Base-by-base conservation (phyloP, 495 filamentous ascomycete species). In the Immersiella caudata region DNA sequence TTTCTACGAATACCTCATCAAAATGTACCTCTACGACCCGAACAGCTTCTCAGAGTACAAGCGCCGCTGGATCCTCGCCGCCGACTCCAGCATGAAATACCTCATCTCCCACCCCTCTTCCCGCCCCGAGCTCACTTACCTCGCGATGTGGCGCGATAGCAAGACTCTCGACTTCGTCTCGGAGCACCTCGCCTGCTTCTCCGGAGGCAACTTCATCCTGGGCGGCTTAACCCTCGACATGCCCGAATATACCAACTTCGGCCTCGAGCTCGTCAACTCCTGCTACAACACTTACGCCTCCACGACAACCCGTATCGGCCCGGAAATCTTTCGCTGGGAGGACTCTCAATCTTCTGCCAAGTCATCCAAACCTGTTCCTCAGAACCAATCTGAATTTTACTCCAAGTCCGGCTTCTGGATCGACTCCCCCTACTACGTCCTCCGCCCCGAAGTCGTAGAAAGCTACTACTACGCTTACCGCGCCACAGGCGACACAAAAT, bases 1-100 rank as follows among this genome's bases (percentile, higher is more conserved):
- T 25, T 95, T 89, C 80, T 97, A 96, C 77, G 93, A 97, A 79
- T 97, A 97, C 70, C 84, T 96, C 25, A 90, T 97, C 75, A 97
- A 97, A 83, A 94, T 95, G 91, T 96, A 89, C 71, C 78, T 96
- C 68, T 96, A 96, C 74, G 89, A 93, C 73, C 83, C 89, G 12
- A 63, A 76, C 36, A 85, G 87, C 9, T 96, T 90, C 69, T 78
- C 62, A 11, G 35, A 73, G 1, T 93, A 93, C 79, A 84, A 81
- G 65, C 88, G 93, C 68, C 85, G 89, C 65, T 97, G 93, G 93
- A 81, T 92, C 24, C 74, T 80, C 3, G 93, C 93, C 6, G 91
- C 89, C 22, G 89, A 96, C 67, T 93, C 90, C 2, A 88, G 88
- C 24, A 92, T 95, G 36, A 73, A 84, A 40, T 82, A 94, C 62